Evolutionary conservation across 441 rosid species (phyloP).

Genomic region (Populus tomentosa): DNA sequence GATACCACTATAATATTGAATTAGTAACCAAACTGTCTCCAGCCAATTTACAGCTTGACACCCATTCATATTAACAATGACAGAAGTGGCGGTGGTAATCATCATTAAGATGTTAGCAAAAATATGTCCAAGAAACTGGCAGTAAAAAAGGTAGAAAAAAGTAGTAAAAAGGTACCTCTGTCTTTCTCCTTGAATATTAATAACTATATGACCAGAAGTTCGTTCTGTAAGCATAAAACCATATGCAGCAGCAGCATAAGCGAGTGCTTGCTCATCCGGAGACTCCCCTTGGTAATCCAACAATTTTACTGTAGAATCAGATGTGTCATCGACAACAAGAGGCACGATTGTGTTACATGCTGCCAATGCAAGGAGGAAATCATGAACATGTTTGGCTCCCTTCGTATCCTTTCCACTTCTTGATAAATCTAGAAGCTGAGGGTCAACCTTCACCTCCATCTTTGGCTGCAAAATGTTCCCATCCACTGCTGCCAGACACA

Average conservation of each 20-base stretch:
- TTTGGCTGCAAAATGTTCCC: slow-evolving; percentile 73
- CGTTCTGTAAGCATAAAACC: slow-evolving; percentile 94
- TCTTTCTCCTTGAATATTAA: slow-evolving; percentile 81
- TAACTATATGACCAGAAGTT: slow-evolving; percentile 91
- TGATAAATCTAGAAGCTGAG: slow-evolving; percentile 54
- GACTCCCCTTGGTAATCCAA: slow-evolving; percentile 99
- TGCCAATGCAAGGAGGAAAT: slow-evolving; percentile 94
- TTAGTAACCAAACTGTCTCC: background rate
- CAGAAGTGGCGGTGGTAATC: background rate
- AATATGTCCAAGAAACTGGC: background rate
- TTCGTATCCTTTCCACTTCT: slow-evolving; percentile 39
- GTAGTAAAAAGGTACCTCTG: slow-evolving; percentile 55
- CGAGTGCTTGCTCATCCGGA: slow-evolving; percentile 98
- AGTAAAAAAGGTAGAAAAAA: slow-evolving; percentile 6
- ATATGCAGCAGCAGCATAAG: slow-evolving; percentile 96
- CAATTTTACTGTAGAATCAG: slow-evolving; percentile 64
- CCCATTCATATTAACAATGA: background rate
- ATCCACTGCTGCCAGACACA: slow-evolving; percentile 46
- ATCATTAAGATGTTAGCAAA: background rate
- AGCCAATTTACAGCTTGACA: background rate
- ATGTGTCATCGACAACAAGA: slow-evolving; percentile 47
- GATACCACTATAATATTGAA: background rate
- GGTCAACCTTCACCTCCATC: slow-evolving; percentile 69
- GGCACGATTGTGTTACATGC: slow-evolving; percentile 97
- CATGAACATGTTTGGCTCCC: slow-evolving; percentile 55